A percentile compares a stretch with the other conserved stretches of the same genome.
These are phyloP conservation scores for Podospora pseudopauciseta DNA, from an alignment of 495 filamentous ascomycete genomes.

Conservation along the genomic window DNA sequence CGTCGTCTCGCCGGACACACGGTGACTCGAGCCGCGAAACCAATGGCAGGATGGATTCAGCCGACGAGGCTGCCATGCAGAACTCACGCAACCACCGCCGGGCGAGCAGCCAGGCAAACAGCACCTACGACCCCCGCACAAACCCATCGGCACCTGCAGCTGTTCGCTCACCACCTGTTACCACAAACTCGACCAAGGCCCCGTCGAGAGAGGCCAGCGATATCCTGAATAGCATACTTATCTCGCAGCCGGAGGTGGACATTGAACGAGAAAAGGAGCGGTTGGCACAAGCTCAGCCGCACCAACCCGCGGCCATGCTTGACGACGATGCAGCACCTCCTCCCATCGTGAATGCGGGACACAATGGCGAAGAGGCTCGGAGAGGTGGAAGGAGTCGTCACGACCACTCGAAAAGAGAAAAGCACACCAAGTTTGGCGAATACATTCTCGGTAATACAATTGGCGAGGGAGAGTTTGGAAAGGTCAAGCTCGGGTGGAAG, in stretches of 20 bases:
- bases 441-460: slow-evolving; percentile 96
- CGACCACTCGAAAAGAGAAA: slow-evolving; percentile 64
- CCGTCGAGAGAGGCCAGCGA: slow-evolving; percentile 62
- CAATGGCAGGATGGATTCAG: slow-evolving; percentile 29
- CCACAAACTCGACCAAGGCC: slow-evolving; percentile 37
- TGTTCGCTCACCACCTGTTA: slow-evolving; percentile 38
- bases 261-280: slow-evolving; percentile 73
- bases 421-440: slow-evolving; percentile 87
- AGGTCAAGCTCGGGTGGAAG: slow-evolving; percentile 99
- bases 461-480: slow-evolving; percentile 97
- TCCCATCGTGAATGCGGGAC: slow-evolving; percentile 49
- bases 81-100: slow-evolving; percentile 51
- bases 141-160: slow-evolving; percentile 38
- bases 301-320: slow-evolving; percentile 35
- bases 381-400: slow-evolving; percentile 68
- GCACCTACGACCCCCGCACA: slow-evolving; percentile 48
- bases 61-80: slow-evolving; percentile 40
- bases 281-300: slow-evolving; percentile 57
- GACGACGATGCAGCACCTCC: slow-evolving; percentile 54
- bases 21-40: slow-evolving; percentile 36
- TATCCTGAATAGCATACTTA: slow-evolving; percentile 71
- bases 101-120: slow-evolving; percentile 42
- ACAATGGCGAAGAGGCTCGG: slow-evolving; percentile 59
- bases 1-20: slow-evolving; percentile 37
- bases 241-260: slow-evolving; percentile 77